These are phyloP conservation scores for Gossypium schwendimanii DNA, from an alignment of 441 rosid species.

Conservation along the genomic window DNA sequence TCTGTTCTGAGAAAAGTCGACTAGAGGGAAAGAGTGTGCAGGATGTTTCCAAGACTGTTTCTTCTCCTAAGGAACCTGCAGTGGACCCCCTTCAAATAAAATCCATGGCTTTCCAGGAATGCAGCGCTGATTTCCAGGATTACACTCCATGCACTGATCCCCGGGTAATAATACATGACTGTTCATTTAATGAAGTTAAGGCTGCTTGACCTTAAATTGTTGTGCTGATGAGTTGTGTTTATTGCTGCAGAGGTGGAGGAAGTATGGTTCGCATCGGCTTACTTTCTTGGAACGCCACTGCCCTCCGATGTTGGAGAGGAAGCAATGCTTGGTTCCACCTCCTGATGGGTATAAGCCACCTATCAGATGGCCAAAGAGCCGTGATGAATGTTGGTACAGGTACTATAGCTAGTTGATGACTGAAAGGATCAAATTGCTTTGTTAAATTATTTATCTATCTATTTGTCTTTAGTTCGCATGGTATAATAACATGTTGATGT, in stretches of 20 bases:
- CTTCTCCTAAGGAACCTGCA: conserved; percentile 44
- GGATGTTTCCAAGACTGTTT: conserved; percentile 35
- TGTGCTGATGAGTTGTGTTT: conserved; percentile 8
- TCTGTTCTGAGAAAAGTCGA: conserved; percentile 51
- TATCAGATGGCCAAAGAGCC: conserved; percentile 90
- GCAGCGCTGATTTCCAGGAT: conserved; percentile 78
- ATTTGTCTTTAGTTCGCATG: not conserved
- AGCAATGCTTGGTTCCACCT: conserved; percentile 85
- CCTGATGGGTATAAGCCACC: conserved; percentile 93
- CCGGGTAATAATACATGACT: conserved; percentile 39
- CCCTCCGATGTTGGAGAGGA: conserved; percentile 79
- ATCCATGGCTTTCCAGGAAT: conserved; percentile 56
- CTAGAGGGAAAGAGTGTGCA: conserved; percentile 26
- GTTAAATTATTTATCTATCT: not conserved
- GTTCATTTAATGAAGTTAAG: not conserved
- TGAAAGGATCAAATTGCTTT: not conserved
- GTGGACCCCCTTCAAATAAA: conserved; percentile 51
- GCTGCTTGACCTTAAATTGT: not conserved
- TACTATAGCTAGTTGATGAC: conserved; percentile 12
- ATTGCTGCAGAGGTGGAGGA: conserved; percentile 76
- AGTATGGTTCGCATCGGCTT: conserved; percentile 72
- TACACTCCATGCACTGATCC: conserved; percentile 99
- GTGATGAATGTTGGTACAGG: conserved; percentile 94
- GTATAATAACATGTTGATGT: conserved; percentile 15
- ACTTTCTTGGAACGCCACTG: conserved; percentile 95